Base-by-base conservation (phyloP, 371 early-diverging fungal species). In the Mucor velutinosus region DNA sequence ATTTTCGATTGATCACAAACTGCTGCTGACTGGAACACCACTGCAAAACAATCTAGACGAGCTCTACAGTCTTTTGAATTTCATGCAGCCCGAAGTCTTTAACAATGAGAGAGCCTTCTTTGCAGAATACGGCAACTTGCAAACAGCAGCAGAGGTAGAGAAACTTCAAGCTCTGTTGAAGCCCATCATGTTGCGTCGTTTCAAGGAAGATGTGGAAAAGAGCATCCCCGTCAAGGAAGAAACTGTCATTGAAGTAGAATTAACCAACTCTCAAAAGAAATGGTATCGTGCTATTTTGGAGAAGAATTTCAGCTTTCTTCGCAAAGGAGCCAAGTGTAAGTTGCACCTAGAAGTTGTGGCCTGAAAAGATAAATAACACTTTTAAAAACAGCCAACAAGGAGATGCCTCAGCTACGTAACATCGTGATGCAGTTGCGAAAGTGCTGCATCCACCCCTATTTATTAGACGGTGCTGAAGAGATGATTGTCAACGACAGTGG, bases 1-100 rank as follows among this genome's bases (percentile, higher is more conserved):
- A 0, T 84, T 84, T 47, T 72, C 66, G 5, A 81, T 82, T 25
- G 82, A 80, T 10, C 84, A 84, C 49, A 84, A 84, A 30, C 60
- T 84, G 1, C 51, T 84, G 21, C 60, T 84, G 59, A 84, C 84
- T 1, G 84, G 80, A 66, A 81, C 99, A 7, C 98, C 99, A 1
- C 76, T 99, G 41, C 98, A 98, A 79, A 97, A 97, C 80, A 93
- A 92, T 39, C 65, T 97, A 70, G 93, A 90, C 58, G 98, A 99
- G 76, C 81, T 99, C 1, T 96, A 94, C 90, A 89, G 93, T 57
- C 78, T 99, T 41, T 81, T 98, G 25, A 93, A 96, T 78, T 98
- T 99, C 73, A 86, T 98, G 80, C 92, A 94, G 68, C 95, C 97
- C 10, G 86, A 83, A 30, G 84, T 89, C 10, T 81, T 75, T 65